Percentiles rank a stretch among this genome's conserved stretches.
Evolutionary conservation across 345 rosid species (phyloP).

Genomic region (Viola odorata): DNA sequence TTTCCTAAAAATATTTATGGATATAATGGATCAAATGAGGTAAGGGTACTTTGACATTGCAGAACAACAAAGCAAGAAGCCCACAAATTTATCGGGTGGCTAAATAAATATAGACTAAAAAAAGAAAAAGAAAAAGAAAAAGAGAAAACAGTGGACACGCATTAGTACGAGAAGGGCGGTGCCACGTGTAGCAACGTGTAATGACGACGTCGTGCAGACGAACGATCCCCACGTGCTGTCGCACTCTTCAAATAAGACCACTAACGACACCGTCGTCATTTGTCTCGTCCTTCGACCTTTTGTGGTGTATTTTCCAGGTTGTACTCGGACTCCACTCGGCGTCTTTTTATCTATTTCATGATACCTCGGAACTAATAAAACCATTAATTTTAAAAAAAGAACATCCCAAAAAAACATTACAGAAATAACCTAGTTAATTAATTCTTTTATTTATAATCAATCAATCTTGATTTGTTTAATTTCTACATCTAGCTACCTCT

Average conservation of each 20-base stretch:
- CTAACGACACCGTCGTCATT: conserved; percentile 12
- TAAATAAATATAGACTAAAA: background rate
- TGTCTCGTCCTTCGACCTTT: background rate
- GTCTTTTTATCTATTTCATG: no score
- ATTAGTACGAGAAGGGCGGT: conserved; percentile 16
- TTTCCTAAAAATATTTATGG: no score
- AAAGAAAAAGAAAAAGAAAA: background rate
- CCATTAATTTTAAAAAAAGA: no score
- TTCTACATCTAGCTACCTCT: no score
- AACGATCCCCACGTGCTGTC: conserved; percentile 19
- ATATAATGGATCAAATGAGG: background rate
- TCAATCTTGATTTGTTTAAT: no score
- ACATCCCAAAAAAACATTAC: no score
- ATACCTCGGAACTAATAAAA: no score
- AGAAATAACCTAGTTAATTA: no score
- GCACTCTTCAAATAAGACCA: background rate
- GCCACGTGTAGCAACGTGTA: conserved; percentile 26
- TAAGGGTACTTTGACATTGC: no score
- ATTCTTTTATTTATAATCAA: no score
- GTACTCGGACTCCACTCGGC: no score
- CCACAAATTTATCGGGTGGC: background rate
- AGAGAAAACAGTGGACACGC: background rate
- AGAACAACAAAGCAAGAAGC: background rate
- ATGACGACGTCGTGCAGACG: conserved; percentile 4
- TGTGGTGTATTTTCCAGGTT: background rate